Evolutionary conservation across 331 rosid genomes (phyloP), one percentile per base, ranked within the genome.

Genomic region (Spiraea crenata): DNA sequence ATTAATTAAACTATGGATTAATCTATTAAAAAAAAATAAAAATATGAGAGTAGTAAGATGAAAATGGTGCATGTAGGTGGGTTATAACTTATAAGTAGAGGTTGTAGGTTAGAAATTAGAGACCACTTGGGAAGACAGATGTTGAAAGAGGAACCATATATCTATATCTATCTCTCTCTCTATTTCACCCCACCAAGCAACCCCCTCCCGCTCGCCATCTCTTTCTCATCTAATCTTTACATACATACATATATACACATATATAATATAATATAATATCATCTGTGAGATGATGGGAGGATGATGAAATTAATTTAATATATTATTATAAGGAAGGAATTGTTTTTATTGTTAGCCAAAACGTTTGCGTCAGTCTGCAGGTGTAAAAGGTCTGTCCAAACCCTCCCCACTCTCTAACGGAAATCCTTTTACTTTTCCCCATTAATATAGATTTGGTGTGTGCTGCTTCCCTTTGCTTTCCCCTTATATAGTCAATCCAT

Each of bases 101-200:
- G 97, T 85, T 90, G 93, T 90, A 90, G 98, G 98, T 93, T 90
- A 84, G 98, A 93, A 93, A 93, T 82, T 82, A 70, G 80, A 25
- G 31, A 25, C 31, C 31, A 25, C 31, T 25, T 25, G 31, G 31
- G 31, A 25, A 25, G 86, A 70, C 79, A 85, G 98, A 93, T 77
- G 93, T 90, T 93, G 98, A 93, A 90, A 90, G 97, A 89, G 89
- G 86, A 93, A 90, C 96, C 83, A 90, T 89, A 85, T 25, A 25
- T 25, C 31, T 25, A 25, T 25, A 25, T 25, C 31, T 25, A 25
- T 25, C 31, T 25, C 31, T 25, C 31, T 25, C 31, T 25, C 31
- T 25, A 25, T 80, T 81, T 82, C 83, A 63, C 81, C 80, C 80
- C 79, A 80, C 95, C 88, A 89, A 92, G 95, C 98, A 89, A 92